phyloP scores from a whole-genome alignment of 106 monocot genomes.

The Chionographis japonica region DNA sequence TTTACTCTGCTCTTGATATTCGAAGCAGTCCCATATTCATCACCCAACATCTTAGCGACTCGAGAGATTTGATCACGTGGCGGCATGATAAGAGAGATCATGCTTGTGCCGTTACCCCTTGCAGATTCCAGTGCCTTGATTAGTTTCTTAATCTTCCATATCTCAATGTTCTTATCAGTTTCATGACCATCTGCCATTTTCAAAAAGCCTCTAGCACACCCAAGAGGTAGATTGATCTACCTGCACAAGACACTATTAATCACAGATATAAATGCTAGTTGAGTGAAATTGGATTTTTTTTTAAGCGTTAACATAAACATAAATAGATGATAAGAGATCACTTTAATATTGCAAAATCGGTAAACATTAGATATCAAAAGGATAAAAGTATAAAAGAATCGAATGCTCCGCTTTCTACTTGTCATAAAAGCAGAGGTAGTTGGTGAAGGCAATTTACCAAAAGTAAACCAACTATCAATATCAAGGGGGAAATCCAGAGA shows the following conservation, averaged over 20 bases:
- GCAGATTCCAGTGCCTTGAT: conserved; percentile 39
- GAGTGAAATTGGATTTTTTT: too few species aligned
- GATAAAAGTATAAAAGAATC: too few species aligned
- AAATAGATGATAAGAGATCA: too few species aligned
- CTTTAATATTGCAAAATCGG: too few species aligned
- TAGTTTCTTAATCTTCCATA: conserved; percentile 35
- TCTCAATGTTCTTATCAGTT: conserved; percentile 40
- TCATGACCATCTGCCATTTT: conserved; percentile 29
- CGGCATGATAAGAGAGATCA: conserved; percentile 43
- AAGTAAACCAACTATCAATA: too few species aligned
- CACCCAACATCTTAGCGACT: conserved; percentile 35
- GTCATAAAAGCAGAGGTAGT: too few species aligned
- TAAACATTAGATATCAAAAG: too few species aligned
- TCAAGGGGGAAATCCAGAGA: too few species aligned
- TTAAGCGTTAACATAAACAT: too few species aligned
- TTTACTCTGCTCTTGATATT: conserved; percentile 44
- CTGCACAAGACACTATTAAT: neutral
- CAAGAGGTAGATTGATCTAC: neutral
- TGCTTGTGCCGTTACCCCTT: conserved; percentile 39
- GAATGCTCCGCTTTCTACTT: too few species aligned
- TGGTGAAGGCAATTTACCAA: too few species aligned
- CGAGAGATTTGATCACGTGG: conserved; percentile 36
- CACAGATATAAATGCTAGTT: too few species aligned
- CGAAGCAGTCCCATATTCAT: conserved; percentile 45
- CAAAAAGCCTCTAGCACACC: neutral